Base-by-base conservation (phyloP, 140 eudicot genomes). In the Ambrosia hybrid region DNA sequence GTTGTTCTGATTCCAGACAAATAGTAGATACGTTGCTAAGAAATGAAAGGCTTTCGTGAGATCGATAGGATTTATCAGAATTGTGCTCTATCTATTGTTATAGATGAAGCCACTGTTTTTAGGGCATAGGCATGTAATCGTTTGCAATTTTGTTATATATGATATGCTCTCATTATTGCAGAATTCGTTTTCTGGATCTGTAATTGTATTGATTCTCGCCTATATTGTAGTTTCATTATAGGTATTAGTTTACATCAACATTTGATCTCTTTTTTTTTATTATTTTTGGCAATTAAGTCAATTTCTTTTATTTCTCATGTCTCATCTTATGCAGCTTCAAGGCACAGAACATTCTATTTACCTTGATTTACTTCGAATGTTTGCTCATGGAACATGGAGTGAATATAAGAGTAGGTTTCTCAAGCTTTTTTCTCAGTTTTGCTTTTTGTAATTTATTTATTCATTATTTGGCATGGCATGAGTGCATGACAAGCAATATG, bases 341-440 rank as follows among this genome's bases (percentile, higher is more conserved):
- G 98, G 96, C 68, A 85, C 92, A 45, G 95, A 82, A 49, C 77
- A 85, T 64, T 77, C 93, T 65, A 36, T 68, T 13, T 87, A 83
- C 79, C 83, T 89, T 45, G 88, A 89, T 79, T 83, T 92, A 74
- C 96, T 92, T 76, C 93, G 86, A 30, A 57, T 92, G 87, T 92
- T 87, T 84, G 95, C 98, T 45, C 85, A 92, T 77, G 96, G 98
- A 48, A 92, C 98, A 57, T 92, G 98, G 98, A 92, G 87, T 82
- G 96, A 92, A 65, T 92, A 85, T 70, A 92, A 92, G 82, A 84
- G 98, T 92, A 89, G 72, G 92, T 16, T 63, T 68, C 38, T 61
- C 61, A 4, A 39, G 34, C 34, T 41, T 49, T 46, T 45, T 6
- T 11, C 14, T 9, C 17, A 5, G 7, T 34, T 51, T 56, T 33